Evolutionary conservation across 148 eudicot species (phyloP), one percentile per base, ranked within the genome.

Genomic region (Dysphania ambrosioides): DNA sequence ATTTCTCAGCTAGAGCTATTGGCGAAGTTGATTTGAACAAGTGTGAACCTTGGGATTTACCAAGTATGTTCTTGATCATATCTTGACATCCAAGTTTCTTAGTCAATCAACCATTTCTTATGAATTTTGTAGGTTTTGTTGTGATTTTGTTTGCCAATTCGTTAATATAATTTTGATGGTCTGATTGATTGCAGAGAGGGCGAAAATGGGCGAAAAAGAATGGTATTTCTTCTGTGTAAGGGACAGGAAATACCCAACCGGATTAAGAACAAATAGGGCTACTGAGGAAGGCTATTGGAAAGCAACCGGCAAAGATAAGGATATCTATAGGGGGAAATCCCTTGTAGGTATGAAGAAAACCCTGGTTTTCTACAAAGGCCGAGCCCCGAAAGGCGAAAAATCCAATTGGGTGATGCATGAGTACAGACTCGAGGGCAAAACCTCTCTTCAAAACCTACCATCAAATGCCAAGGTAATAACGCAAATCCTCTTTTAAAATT

Each of bases 41-140:
- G 86, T 81, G 85, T 74, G 98, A 93, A 79, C 98, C 98, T 5
- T 93, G 98, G 98, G 92, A 93, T 19, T 85, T 93, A 75, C 98
- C 96, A 31, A 82, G 98, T 93, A 83, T 86, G 87, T 68, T 71
- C 9, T 21, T 62, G 4, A 41, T 44, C 41, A 59, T 11, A 55
- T 53, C 18, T 0, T 53, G 23, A 53, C 7, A 53, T 53, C 3
- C 23, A 51, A 18, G 6, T 53, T 53, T 53, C 2, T 18, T 1
- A n/a, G n/a, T n/a, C n/a, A n/a, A n/a, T n/a, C n/a, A n/a, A n/a
- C n/a, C n/a, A n/a, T n/a, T n/a, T n/a, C n/a, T n/a, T n/a, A n/a
- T n/a, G n/a, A n/a, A n/a, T n/a, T n/a, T n/a, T n/a, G n/a, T n/a
- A n/a, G n/a, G n/a, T 42, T 41, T 12, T 63, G 12, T 18, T 53